These are phyloP conservation scores for Nakazawaea anatomiae DNA, from an alignment of 805 yeast genomes.

Conservation along the genomic window DNA sequence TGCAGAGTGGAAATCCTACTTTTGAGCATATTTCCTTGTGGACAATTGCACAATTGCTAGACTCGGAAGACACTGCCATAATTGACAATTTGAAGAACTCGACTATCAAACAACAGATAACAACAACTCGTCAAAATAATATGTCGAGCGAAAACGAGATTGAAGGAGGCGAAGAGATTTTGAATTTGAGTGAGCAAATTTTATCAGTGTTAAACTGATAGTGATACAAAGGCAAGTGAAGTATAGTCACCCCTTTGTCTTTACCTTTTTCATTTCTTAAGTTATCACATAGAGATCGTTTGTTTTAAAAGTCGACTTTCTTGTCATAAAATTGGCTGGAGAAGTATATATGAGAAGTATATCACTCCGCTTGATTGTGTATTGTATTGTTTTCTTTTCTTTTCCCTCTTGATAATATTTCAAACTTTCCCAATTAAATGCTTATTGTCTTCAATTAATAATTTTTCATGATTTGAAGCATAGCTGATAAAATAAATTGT, in stretches of 20 bases:
- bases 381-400: too few relatives aligned
- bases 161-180: slow-evolving; percentile 30
- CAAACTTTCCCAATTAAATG: too few relatives aligned
- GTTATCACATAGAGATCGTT: background rate
- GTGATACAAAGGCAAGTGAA: background rate
- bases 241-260: background rate
- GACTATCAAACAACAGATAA: slow-evolving; percentile 24
- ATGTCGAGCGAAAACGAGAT: slow-evolving; percentile 12
- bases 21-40: slow-evolving; percentile 97
- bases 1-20: slow-evolving; percentile 81
- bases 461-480: too few relatives aligned
- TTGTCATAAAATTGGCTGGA: background rate
- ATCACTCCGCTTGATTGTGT: background rate
- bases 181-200: slow-evolving; percentile 30
- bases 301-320: background rate
- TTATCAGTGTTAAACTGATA: slow-evolving; percentile 15
- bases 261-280: background rate
- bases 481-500: too few relatives aligned
- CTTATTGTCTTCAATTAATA: too few relatives aligned
- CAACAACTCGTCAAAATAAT: slow-evolving; percentile 25
- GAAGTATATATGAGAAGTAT: background rate
- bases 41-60: slow-evolving; percentile 91
- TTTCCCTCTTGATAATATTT: too few relatives aligned
- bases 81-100: slow-evolving; percentile 21
- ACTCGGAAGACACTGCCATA: slow-evolving; percentile 69